A percentile compares a stretch with the other conserved stretches of the same genome.
Conservation (phyloP, 441 rosid species). For the Monsonia emarginata region DNA sequence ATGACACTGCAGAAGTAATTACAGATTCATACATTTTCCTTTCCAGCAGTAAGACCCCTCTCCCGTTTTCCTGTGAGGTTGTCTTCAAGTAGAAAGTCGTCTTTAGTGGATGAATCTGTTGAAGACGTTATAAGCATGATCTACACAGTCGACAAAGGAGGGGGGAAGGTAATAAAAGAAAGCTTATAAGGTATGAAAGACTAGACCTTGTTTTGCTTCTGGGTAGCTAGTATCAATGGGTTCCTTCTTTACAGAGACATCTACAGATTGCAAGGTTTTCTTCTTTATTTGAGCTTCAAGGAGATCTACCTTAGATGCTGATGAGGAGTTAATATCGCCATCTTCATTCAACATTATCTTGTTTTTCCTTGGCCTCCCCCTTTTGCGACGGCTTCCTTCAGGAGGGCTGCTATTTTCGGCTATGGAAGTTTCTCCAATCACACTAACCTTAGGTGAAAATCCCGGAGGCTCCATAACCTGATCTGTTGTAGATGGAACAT, state of each 20-base stretch:
- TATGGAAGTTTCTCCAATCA: constrained; percentile 22
- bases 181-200: neutral
- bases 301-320: constrained; percentile 17
- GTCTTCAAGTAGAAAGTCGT: constrained; percentile 24
- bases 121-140: constrained; percentile 20
- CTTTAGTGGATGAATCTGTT: constrained; percentile 19
- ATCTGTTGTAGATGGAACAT: constrained; percentile 14
- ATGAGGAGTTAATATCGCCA: constrained; percentile 16
- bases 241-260: constrained; percentile 23
- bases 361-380: constrained; percentile 29
- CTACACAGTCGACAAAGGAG: constrained; percentile 23
- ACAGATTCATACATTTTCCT: constrained; percentile 35
- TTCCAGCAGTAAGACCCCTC: constrained; percentile 33
- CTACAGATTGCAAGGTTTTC: constrained; percentile 21
- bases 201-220: constrained; percentile 19
- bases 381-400: constrained; percentile 23
- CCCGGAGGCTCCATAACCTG: constrained; percentile 11
- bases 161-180: constrained; percentile 13
- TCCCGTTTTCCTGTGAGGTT: constrained; percentile 27
- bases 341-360: constrained; percentile 16
- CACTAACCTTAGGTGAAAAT: constrained; percentile 21
- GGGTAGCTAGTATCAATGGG: constrained; percentile 23
- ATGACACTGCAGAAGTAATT: neutral
- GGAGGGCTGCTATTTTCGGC: constrained; percentile 19
- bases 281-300: constrained; percentile 16